phyloP scores from a whole-genome alignment of 257 asterid species.

The Gentiana straminea region DNA sequence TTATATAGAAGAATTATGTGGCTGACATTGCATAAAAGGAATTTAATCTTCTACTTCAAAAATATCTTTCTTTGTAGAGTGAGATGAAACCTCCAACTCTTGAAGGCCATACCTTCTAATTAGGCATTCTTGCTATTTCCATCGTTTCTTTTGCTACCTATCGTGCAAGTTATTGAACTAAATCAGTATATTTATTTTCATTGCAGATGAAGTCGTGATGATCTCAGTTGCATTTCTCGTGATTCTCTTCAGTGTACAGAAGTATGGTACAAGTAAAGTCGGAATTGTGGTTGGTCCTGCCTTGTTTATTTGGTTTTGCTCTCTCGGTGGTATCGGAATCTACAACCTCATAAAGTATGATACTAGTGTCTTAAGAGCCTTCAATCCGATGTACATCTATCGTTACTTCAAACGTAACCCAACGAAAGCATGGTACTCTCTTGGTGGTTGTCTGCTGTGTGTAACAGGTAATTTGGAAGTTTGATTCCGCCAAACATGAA shows the following conservation, averaged over 20 bases:
- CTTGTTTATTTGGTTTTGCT: constrained; percentile 92
- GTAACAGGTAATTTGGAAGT: constrained; percentile 60
- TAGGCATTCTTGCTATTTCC: too few relatives aligned
- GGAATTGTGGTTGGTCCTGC: constrained; percentile 98
- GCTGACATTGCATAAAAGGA: too few relatives aligned
- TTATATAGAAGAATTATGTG: too few relatives aligned
- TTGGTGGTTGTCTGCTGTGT: constrained; percentile 94
- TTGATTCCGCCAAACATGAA: background rate
- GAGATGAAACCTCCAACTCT: too few relatives aligned
- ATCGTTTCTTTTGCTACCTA: too few relatives aligned
- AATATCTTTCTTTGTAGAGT: too few relatives aligned
- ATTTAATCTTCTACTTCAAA: too few relatives aligned
- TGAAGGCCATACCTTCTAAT: too few relatives aligned
- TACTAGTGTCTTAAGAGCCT: constrained; percentile 62
- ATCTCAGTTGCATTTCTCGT: constrained; percentile 80
- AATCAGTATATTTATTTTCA: constrained; percentile 18
- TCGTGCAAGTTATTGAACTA: constrained; percentile 15
- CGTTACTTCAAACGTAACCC: constrained; percentile 71
- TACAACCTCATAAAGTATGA: constrained; percentile 88
- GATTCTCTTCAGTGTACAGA: constrained; percentile 85
- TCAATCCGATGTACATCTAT: constrained; percentile 84
- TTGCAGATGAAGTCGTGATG: constrained; percentile 93
- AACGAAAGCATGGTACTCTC: constrained; percentile 86
- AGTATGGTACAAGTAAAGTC: constrained; percentile 93
- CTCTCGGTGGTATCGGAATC: constrained; percentile 87